Evolutionary conservation across 208 protist species (phyloP).

Genomic region (Wallacemonas sp.): DNA sequence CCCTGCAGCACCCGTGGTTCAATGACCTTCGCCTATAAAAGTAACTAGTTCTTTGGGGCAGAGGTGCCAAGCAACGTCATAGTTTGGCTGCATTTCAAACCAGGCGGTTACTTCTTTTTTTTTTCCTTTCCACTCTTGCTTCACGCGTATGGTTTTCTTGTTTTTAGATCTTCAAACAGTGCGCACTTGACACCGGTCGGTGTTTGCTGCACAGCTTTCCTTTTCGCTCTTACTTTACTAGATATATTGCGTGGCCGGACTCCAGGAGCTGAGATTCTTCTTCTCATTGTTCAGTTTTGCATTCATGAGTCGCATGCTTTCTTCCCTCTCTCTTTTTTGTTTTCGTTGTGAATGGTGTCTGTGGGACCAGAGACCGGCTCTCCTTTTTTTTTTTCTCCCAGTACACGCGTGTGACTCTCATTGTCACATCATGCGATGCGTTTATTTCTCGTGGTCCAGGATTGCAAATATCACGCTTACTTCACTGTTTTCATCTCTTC

Average conservation of each 20-base stretch:
- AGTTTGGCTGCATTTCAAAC: too few relatives aligned
- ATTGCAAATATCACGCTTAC: too few relatives aligned
- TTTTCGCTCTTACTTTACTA: constrained; percentile 15
- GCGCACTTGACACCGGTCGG: background rate
- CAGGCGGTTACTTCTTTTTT: too few relatives aligned
- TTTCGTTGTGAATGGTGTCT: constrained; percentile 4
- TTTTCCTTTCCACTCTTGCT: constrained; percentile 5
- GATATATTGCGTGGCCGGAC: too few relatives aligned
- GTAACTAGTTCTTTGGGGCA: too few relatives aligned
- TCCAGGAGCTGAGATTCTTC: too few relatives aligned
- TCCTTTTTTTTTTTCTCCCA: constrained; percentile 16
- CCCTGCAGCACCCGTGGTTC: constrained; percentile 92
- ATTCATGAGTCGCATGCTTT: too few relatives aligned
- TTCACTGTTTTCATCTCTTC: too few relatives aligned
- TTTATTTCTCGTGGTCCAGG: too few relatives aligned
- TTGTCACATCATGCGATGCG: too few relatives aligned
- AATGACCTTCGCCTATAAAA: constrained; percentile 63
- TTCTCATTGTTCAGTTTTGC: too few relatives aligned
- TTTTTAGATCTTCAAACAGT: background rate
- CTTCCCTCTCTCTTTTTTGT: constrained; percentile 9
- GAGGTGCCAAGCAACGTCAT: too few relatives aligned
- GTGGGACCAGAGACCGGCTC: background rate
- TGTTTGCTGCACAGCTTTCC: background rate
- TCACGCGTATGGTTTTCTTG: constrained; percentile 4
- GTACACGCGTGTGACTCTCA: background rate